These are phyloP conservation scores for Ceratocystis diversiconidia DNA, from an alignment of 2,329 filamentous ascomycete genomes.

Conservation along the genomic window DNA sequence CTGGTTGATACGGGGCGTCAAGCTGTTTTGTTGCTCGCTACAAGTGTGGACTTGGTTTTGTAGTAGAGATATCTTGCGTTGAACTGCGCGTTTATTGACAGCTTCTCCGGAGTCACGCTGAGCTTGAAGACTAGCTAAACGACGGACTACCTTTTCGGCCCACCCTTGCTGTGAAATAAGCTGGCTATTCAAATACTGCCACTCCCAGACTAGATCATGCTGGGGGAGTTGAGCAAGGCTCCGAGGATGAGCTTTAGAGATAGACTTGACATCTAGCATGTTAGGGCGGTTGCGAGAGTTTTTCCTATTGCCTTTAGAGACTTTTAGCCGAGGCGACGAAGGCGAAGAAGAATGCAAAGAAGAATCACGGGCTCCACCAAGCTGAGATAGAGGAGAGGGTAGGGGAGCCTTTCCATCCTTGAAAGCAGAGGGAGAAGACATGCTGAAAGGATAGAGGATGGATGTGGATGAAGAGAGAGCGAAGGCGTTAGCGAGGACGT, in stretches of 20 bases:
- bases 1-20: constrained; percentile 16
- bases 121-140: constrained; percentile 13
- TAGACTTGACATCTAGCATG: background rate
- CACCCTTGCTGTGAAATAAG: constrained; percentile 10
- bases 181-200: constrained; percentile 14
- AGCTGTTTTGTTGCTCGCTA: constrained; percentile 13
- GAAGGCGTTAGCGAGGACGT: background rate
- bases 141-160: constrained; percentile 13
- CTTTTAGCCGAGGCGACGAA: background rate
- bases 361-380: background rate
- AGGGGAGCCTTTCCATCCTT: background rate
- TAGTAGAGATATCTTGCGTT: constrained; percentile 13
- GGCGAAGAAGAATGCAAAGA: background rate
- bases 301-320: background rate
- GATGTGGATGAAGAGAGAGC: background rate
- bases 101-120: constrained; percentile 11
- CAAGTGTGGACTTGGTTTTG: constrained; percentile 11
- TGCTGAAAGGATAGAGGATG: background rate
- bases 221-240: constrained; percentile 13
- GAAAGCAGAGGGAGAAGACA: background rate
- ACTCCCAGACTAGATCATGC: constrained; percentile 6
- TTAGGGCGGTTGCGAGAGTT: background rate
- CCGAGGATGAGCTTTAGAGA: background rate
- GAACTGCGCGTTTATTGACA: constrained; percentile 10
- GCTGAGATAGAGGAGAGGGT: background rate